Evolutionary conservation across 2,329 filamentous ascomycete genomes (phyloP).

Genomic region (Calonectria henricotiae): DNA sequence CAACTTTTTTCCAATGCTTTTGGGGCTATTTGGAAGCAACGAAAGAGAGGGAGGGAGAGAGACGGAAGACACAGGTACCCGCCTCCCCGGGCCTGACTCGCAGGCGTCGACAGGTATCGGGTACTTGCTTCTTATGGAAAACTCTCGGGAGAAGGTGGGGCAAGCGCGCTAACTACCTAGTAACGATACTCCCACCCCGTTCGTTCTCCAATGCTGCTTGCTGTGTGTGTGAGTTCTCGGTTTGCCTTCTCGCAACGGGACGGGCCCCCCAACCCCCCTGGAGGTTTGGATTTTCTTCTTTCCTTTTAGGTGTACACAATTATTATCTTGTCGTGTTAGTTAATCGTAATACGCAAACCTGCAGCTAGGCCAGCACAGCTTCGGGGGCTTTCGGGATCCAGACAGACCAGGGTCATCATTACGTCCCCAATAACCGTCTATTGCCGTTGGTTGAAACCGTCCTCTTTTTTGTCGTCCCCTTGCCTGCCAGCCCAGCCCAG

Average conservation of each 20-base stretch:
- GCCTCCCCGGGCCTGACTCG: slow-evolving; percentile 3
- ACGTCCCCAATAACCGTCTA: slow-evolving; percentile 18
- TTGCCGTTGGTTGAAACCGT: slow-evolving; percentile 13
- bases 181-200: slow-evolving; percentile 7
- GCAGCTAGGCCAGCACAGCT: slow-evolving; percentile 8
- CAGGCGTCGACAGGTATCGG: slow-evolving; percentile 10
- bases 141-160: slow-evolving; percentile 32
- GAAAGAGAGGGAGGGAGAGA: not conserved
- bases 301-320: not conserved
- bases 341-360: not conserved
- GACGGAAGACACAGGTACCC: slow-evolving; percentile 9
- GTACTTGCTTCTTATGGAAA: slow-evolving; percentile 8
- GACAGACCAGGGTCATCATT: slow-evolving; percentile 19
- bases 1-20: slow-evolving; percentile 35
- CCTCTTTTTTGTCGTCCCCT: not conserved
- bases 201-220: not conserved
- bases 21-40: not conserved
- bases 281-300: not conserved
- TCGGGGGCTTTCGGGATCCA: slow-evolving; percentile 29
- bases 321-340: not conserved
- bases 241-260: not conserved
- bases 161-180: not conserved
- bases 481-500: slow-evolving; percentile 1
- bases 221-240: not conserved
- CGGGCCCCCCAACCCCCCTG: not conserved